Percentiles rank a stretch among this genome's conserved stretches.
Conservation (phyloP, 345 rosid genomes). For the Boechera divaricarpa region DNA sequence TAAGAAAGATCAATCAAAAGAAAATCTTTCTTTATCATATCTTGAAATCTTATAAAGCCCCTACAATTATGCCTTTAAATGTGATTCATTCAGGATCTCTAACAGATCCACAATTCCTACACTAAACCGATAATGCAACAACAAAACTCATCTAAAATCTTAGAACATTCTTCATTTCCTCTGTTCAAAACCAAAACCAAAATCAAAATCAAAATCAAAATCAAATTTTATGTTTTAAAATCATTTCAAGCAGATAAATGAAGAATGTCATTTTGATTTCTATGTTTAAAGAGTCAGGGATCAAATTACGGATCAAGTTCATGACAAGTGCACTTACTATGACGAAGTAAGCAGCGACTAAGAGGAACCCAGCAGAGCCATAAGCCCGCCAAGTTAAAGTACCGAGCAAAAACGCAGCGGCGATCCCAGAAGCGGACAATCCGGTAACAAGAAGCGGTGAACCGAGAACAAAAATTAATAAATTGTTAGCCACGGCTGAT, state of each 20-base stretch:
- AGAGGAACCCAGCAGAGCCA: slow-evolving; percentile 81
- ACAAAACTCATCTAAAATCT: background rate
- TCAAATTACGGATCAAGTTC: slow-evolving; percentile 2
- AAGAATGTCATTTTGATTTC: too few relatives aligned
- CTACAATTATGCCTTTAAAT: background rate
- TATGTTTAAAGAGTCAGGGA: background rate
- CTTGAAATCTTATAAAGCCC: background rate
- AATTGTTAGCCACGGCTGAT: slow-evolving; percentile 78
- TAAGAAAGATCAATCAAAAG: background rate
- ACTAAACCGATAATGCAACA: background rate
- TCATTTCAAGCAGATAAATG: too few relatives aligned
- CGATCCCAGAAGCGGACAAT: slow-evolving; percentile 75
- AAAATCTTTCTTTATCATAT: background rate
- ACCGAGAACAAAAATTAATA: slow-evolving; percentile 72
- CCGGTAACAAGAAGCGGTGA: slow-evolving; percentile 83
- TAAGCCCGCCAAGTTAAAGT: slow-evolving; percentile 98
- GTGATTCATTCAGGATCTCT: background rate
- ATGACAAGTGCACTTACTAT: slow-evolving; percentile 49
- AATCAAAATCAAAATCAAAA: background rate
- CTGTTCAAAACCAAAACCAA: background rate
- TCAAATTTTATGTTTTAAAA: too few relatives aligned
- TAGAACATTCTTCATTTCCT: slow-evolving; percentile 4
- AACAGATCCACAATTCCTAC: background rate
- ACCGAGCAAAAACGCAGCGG: slow-evolving; percentile 86
- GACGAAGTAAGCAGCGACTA: slow-evolving; percentile 81